Evolutionary conservation across 768 basidiomycete species (phyloP), one percentile per base, ranked within the genome.

Genomic region (Sporobolomyces phaffii): DNA sequence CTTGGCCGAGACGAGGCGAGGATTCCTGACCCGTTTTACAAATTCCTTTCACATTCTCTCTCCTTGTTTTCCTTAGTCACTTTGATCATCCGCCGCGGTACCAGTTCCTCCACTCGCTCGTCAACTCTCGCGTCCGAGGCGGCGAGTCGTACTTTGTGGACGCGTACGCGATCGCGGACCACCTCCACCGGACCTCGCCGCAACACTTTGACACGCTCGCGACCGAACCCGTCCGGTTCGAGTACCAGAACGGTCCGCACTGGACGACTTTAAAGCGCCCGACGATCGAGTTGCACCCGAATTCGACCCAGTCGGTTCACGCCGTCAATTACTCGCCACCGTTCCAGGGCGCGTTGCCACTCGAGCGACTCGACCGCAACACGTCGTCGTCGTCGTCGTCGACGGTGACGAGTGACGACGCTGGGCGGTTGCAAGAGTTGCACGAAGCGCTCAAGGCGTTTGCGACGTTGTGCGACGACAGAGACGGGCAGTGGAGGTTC

Each of bases 301-400:
- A 50, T 13, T 47, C 60, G 5, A 17, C 28, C 1, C 26, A 26
- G n/a, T 45, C 52, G 13, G 82, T 94, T 72, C 78, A 79, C 48
- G 82, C 87, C 65, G 83, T 97, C 74, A 97, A 92, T 78, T 97
- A 94, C 77, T 87, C 89, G 2, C 94, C 94, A 0, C 93, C 92
- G 0, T 98, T 97, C 82, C 91, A 94, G 78, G 91, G 88, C 0
- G 87, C 90, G 0, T 80, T 91, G 13, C 80, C 82, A 0, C 75
- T 82, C 24, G 78, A 36, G 86, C 86, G 5, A 83, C 85, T 1
- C n/a, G n/a, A 66, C 75, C 15, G 13, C 17, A 34, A 36, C 9
- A 53, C 10, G 10, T 38, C 38, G 38, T n/a, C n/a, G n/a, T n/a
- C n/a, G n/a, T n/a, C 38, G 38, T 38, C 38, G 9, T 77, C 77